Conservation (phyloP, 768 basidiomycete species). For the Phanerochaete carnosa region DNA sequence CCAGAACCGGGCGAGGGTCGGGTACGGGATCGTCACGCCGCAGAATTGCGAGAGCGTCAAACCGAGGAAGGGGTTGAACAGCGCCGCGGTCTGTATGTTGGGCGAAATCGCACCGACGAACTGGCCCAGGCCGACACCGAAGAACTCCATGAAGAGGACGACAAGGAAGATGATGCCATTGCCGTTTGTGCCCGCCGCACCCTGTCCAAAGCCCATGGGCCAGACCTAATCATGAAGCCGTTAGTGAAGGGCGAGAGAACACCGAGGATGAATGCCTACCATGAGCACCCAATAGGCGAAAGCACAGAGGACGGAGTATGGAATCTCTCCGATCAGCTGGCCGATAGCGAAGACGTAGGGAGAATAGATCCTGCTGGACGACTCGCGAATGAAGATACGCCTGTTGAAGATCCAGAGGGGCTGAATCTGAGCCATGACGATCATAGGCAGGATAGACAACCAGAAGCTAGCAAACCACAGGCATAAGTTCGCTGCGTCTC, state of each 20-base stretch:
- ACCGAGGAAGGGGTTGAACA: constrained; percentile 76
- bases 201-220: constrained; percentile 66
- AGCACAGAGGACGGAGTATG: constrained; percentile 69
- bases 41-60: constrained; percentile 70
- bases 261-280: constrained; percentile 34
- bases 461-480: constrained; percentile 46
- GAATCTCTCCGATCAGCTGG: constrained; percentile 79
- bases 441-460: constrained; percentile 64
- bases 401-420: constrained; percentile 80
- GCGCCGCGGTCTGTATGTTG: constrained; percentile 69
- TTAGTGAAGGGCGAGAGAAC: constrained; percentile 15
- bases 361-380: constrained; percentile 83
- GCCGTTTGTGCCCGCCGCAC: constrained; percentile 53
- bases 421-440: constrained; percentile 79
- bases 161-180: constrained; percentile 72
- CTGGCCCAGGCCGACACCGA: constrained; percentile 67
- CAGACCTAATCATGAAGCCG: constrained; percentile 35
- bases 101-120: constrained; percentile 75
- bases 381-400: constrained; percentile 43
- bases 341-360: constrained; percentile 82
- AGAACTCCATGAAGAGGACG: constrained; percentile 67
- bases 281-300: constrained; percentile 73
- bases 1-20: constrained; percentile 65
- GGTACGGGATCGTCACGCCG: constrained; percentile 75
- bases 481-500: background rate